Evolutionary conservation across 805 yeast species (phyloP).

Genomic region (Wickerhamomyces bovis): DNA sequence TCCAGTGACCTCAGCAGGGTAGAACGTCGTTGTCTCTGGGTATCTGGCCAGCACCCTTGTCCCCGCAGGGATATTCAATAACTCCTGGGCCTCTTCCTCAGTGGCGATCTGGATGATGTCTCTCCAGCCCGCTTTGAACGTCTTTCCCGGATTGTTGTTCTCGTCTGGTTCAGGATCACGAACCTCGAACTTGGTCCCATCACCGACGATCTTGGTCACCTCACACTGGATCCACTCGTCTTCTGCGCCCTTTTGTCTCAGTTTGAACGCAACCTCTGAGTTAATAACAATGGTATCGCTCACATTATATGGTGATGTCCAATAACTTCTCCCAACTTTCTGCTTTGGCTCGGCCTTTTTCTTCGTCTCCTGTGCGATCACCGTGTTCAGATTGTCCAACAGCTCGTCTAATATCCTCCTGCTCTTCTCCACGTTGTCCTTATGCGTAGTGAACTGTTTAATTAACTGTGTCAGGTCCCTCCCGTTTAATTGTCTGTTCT

Average conservation of each 20-base stretch:
- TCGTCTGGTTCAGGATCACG: conserved; percentile 98
- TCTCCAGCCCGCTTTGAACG: conserved; percentile 75
- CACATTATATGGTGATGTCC: conserved; percentile 52
- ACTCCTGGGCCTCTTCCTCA: conserved; percentile 31
- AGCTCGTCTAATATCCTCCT: conserved; percentile 36
- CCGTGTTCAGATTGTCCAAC: conserved; percentile 38
- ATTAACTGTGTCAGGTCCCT: conserved; percentile 36
- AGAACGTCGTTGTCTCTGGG: conserved; percentile 96
- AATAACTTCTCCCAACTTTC: conserved; percentile 27
- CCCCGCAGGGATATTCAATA: conserved; percentile 61
- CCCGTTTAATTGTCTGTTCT: conserved; percentile 26
- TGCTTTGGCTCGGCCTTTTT: conserved; percentile 20
- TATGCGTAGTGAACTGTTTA: conserved; percentile 43
- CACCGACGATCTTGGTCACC: conserved; percentile 69
- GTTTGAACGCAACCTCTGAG: conserved; percentile 83
- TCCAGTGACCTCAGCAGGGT: conserved; percentile 88
- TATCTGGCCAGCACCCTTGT: conserved; percentile 85
- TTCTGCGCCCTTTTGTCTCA: conserved; percentile 62
- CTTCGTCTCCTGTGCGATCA: conserved; percentile 29
- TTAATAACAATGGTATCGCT: conserved; percentile 55
- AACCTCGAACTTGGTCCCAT: conserved; percentile 76
- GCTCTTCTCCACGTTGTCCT: conserved; percentile 51
- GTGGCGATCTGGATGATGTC: conserved; percentile 75
- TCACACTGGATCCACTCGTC: conserved; percentile 96
- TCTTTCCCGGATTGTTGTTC: conserved; percentile 77